Evolutionary conservation across 805 yeast genomes (phyloP), one percentile per base, ranked within the genome.

Genomic region (Cyberlindnera subsufficiens): DNA sequence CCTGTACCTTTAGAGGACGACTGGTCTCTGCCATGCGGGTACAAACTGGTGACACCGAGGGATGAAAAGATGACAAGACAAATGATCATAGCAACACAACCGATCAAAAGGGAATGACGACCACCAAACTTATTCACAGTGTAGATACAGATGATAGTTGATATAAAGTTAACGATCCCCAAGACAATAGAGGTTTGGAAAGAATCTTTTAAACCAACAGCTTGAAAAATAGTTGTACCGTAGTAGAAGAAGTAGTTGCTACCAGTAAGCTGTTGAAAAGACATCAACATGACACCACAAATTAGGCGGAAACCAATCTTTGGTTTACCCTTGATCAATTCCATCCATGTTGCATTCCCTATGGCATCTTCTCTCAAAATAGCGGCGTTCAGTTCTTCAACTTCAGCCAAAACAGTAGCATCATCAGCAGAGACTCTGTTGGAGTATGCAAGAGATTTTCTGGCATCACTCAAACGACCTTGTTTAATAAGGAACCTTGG

Each of bases 231-330:
- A 36, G 78, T 71, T 43, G 82, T 78, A 61, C 82, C 82, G 53
- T 78, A 78, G 67, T 77, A 78, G 73, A 78, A 78, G 68, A 78
- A 78, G 58, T 77, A 78, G 70, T 78, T 78, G 63, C 71, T 69
- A 71, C 85, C 85, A 40, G 82, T 75, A 54, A 79, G 68, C 63
- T 82, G 87, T 65, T 81, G 87, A 64, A 82, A 68, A 50, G 78
- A 74, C 65, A 78, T 82, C 40, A 78, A 53, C 52, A 68, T 56
- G 45, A 73, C 65, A 67, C 86, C 85, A 62, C 77, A 67, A 22
- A 69, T 39, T 29, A 71, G 62, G 53, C 71, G 58, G 54, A 51
- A 65, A 42, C 66, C 60, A 52, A 80, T 72, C 68, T 75, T 78
- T 58, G 86, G 86, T 64, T 77, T 74, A 60, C 86, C 82, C 27